Base-by-base conservation (phyloP, 306 rosid species). In the Astragalus membranaceus region DNA sequence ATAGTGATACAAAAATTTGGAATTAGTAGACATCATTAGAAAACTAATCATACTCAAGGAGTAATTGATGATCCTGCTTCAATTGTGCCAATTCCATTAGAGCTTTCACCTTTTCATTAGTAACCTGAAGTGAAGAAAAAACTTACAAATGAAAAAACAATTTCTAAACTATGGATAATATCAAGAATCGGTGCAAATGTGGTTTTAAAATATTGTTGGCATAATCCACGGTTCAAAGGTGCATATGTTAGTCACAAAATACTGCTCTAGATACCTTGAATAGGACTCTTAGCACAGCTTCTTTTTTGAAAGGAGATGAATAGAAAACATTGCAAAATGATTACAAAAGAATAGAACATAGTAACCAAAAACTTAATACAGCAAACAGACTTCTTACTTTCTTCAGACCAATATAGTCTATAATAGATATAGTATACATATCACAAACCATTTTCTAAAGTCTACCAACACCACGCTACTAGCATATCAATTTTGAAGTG, bases 61-160 rank as follows among this genome's bases (percentile, higher is more conserved):
- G 89, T 63, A 80, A 82, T 10, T 82, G 91, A 77, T 87, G 81
- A 69, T 94, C 95, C 84, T 87, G 92, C 88, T 86, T 91, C 62
- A 91, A 50, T 48, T 86, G 92, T 33, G 99, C 99, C 80, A 91
- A 69, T 67, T 89, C 99, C 91, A 94, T 68, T 30, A 94, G 88
- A 70, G 92, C 96, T 86, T 78, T 86, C 64, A 95, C 99, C 79
- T 95, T 95, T 83, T 95, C 99, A 79, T 91, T 89, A 29, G 97
- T 89, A 77, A 91, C 99, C 99, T 94, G 89, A 59, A 78, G 64
- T 61, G 23, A 74, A 52, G 78, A 74, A 64, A 35, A 20, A 60
- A 44, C 50, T 75, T 26, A 59, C 32, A 73, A 67, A 81, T 73
- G 53, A 57, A 80, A 41, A 41, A 59, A 29, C n/a, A 14, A 44